Evolutionary conservation across 108 stramenopile species (phyloP), one percentile per base, ranked within the genome.

Genomic region (Aurantiochytrium sp.): DNA sequence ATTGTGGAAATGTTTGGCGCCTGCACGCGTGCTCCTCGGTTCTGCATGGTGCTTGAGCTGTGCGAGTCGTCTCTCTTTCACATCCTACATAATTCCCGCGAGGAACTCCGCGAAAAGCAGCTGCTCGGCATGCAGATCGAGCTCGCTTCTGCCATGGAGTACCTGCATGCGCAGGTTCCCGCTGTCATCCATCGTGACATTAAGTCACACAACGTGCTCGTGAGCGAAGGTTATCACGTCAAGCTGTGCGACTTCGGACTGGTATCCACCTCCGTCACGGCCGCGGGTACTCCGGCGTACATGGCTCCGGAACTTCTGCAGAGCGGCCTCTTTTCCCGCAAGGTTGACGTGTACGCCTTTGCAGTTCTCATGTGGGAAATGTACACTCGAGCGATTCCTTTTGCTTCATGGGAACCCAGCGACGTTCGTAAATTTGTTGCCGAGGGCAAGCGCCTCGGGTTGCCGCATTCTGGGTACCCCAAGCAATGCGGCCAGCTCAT

Each of bases 151-250:
- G 98, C 97, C 29, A 98, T 99, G 97, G 88, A 45, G 21, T 98
- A 97, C 89, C 93, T 98, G 89, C 98, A 98, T 93, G 95, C 94
- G 47, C 97, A 95, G 88, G 94, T 96, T 25, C 97, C 97, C 55
- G 97, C 98, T 4, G 97, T 99, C 83, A 97, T 99, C 58, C 99
- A 99, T 91, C 94, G 99, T 19, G 99, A 99, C 89, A 91, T 99
- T 19, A 99, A 99, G 91, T 96, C 96, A 64, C 97, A 98, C 92
- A 99, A 99, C 91, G 96, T 99, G 59, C 98, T 99, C 93, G 94
- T 98, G 58, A 96, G 89, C 95, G 59, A 87, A 35, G 60, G 88
- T 2, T 51, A 60, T 4, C 21, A 16, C 73, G 57, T 87, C 60
- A 91, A 92, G 72, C 25, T 93, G 29, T 92, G 92, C 83, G 93